Percentiles rank a stretch among this genome's conserved stretches.
Evolutionary conservation across 495 filamentous ascomycete species (phyloP).

Genomic region (Talaromyces adpressus): DNA sequence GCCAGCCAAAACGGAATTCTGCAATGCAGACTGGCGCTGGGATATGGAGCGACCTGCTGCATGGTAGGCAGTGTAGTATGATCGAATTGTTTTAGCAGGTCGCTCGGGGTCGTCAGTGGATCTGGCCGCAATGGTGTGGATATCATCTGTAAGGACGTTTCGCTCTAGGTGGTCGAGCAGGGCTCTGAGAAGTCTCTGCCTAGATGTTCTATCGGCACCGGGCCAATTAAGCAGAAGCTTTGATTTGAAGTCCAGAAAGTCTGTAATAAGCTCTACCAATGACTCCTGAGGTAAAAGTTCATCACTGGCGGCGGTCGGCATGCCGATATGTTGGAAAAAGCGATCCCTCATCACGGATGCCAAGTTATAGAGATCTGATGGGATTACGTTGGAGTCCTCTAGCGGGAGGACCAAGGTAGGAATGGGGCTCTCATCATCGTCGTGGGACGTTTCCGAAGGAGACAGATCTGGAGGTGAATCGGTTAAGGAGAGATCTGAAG

Average conservation of each 20-base stretch:
- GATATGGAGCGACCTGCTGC: constrained; percentile 75
- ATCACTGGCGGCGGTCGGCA: background rate
- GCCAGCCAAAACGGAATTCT: constrained; percentile 74
- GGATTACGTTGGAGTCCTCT: constrained; percentile 1
- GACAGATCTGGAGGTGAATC: background rate
- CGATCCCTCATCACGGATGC: constrained; percentile 4
- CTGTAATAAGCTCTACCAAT: background rate
- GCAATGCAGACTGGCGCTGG: constrained; percentile 83
- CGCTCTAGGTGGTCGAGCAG: background rate
- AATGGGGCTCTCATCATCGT: background rate
- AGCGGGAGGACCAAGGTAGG: background rate
- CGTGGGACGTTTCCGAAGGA: background rate
- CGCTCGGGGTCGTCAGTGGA: background rate
- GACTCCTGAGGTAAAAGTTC: background rate
- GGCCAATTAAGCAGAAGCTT: constrained; percentile 3
- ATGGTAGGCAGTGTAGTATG: constrained; percentile 83
- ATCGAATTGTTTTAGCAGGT: constrained; percentile 23
- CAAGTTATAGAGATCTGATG: constrained; percentile 2
- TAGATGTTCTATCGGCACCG: background rate
- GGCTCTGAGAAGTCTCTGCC: background rate
- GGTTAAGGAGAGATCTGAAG: background rate
- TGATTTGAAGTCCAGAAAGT: constrained; percentile 1
- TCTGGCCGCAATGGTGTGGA: background rate
- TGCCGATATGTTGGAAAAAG: constrained; percentile 3
- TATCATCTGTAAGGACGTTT: background rate